Base-by-base conservation (phyloP, 306 rosid species). In the Prunus persica region DNA sequence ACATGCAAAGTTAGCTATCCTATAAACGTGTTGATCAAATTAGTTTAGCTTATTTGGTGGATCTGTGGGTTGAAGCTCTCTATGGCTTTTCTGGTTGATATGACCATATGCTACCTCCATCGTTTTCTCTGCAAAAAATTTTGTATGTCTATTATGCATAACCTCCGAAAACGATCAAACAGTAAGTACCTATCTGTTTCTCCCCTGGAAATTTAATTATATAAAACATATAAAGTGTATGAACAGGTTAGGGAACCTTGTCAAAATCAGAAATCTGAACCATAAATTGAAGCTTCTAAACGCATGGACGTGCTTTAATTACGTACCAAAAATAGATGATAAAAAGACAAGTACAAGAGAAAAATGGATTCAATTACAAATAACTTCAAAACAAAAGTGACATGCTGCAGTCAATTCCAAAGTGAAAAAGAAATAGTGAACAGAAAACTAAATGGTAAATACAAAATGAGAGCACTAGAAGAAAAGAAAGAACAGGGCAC, bases 381-480 rank as follows among this genome's bases (percentile, higher is more conserved):
- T 54, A 6, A 56, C 41, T 45, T 54, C 63, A 56, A 65, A 73
- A 65, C 0, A 64, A 6, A 55, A 51, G 45, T 66, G 74, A 77
- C 67, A 38, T 62, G 60, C 58, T 62, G 54, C 63, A 61, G 80
- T 66, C 83, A 76, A 70, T 69, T 61, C 78, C 73, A 61, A 79
- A 80, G 62, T 79, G 66, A 78, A 38, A 73, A 79, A 66, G 12
- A 73, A 14, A 46, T 16, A 43, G 52, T 79, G 55, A 70, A 71
- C 34, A 72, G 79, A 71, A 79, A 43, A 68, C 76, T 70, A 73
- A 64, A 69, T 49, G 66, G 65, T 74, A 74, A 84, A 81, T 80
- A 82, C 84, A 79, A 82, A 43, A 24, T n/a, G 63, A 70, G 69
- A 74, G 72, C 78, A 66, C 76, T 79, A 72, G 38, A 75, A 38